Evolutionary conservation across 2,329 filamentous ascomycete genomes (phyloP), one percentile per base, ranked within the genome.

Genomic region (Tolypocladium pustulatum): DNA sequence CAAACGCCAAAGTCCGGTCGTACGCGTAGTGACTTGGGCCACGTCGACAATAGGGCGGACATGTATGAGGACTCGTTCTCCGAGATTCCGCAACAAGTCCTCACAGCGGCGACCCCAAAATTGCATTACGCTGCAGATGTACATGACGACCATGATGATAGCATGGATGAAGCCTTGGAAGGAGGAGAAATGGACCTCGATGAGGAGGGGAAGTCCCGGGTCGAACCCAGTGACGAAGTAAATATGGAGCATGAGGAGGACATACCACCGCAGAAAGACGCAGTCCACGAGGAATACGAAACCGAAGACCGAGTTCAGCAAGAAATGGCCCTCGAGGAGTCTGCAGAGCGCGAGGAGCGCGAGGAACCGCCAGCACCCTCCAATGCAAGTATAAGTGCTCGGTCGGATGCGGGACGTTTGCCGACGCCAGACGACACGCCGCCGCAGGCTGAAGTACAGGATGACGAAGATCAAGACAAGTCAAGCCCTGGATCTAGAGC

Each of bases 11-110:
- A 54, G 43, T n/a, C 52, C 20, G 55, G 54, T 12, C 58, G 53
- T 25, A 49, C 55, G 37, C 59, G 20, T 55, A 36, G 52, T 54
- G 55, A 38, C 40, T 58, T 65, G 36, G 60, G 52, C 6, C 54
- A 43, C 12, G 56, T 62, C 0, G 66, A 65, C 3, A 64, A 69
- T 1, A 68, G 72, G 2, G 69, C 73, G 27, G 69, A 68, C 43
- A 55, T 68, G 34, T 80, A 82, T 52, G 78, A 83, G 1, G 81
- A 84, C 61, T 82, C 80, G 0, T 84, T 84, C 62, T 84, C 81
- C 0, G 79, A 82, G 56, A 81, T 84, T 20, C 80, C 81, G 0
- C 75, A 80, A 20, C 73, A 69, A 4, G 70, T 82, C 2, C 74
- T 84, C 4, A 74, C 73, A 17, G 78, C 78, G 34, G 81, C 79